Evolutionary conservation across 306 rosid genomes (phyloP), one percentile per base, ranked within the genome.

Genomic region (Rosa lucieae): DNA sequence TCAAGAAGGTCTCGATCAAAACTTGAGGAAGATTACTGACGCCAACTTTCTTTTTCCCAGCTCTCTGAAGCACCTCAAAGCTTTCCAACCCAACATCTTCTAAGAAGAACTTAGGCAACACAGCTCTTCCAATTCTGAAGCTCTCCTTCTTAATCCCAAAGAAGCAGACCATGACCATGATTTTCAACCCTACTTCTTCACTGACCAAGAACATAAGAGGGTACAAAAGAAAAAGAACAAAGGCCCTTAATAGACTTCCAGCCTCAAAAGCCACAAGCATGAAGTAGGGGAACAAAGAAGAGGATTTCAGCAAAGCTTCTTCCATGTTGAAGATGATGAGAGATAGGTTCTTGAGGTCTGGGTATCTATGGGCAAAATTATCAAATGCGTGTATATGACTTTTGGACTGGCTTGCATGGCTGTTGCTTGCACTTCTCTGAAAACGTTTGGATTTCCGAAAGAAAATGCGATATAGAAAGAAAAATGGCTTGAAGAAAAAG

Each of bases 251-350:
- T 0, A 86, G 55, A 20, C 91, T 86, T 29, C 97, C 97, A 1
- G 92, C 93, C 82, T 94, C 98, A 51, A 94, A 92, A 3, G 99
- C 97, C 58, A 91, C 97, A 9, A 94, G 91, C 97, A 92, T 91
- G 89, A 94, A 94, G 78, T 92, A 92, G 5, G 94, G 86, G 73
- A 92, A 92, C 49, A 84, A 10, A 78, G 85, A 90, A 37, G 87
- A 61, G 32, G 95, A 88, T 76, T 78, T 92, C 26, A 94, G 70
- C 39, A 94, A 63, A 44, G 89, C 79, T 42, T 82, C 90, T 79
- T 94, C 99, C 1, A 94, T 89, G 66, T 89, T 85, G 77, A 94
- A 94, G 66, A 94, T 65, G 46, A 94, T 58, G 58, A 89, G 17
- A 44, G 92, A 85, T 20, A 84, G 83, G 65, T 81, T 83, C 15